Percentiles rank a stretch among this genome's conserved stretches.
These are phyloP conservation scores for Ophiostoma novo-ulmi DNA, from an alignment of 2,329 filamentous ascomycete genomes.

Conservation along the genomic window DNA sequence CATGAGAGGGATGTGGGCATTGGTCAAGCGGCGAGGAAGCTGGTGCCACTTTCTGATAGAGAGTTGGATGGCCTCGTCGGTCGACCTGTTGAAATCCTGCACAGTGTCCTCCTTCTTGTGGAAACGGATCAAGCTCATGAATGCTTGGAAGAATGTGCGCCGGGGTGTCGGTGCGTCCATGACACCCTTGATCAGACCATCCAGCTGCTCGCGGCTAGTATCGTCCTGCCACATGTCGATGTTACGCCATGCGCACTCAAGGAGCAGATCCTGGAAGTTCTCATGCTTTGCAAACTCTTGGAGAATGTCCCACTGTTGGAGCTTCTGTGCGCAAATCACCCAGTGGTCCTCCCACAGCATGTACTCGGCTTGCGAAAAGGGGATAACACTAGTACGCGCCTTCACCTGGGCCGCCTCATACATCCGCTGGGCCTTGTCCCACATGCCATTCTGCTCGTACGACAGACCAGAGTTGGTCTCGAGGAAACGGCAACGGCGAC, in stretches of 20 bases:
- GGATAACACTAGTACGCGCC: slow-evolving; percentile 88
- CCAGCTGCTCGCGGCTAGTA: slow-evolving; percentile 81
- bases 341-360: slow-evolving; percentile 99
- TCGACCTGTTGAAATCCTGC: slow-evolving; percentile 80
- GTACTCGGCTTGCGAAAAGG: slow-evolving; percentile 94
- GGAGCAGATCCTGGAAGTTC: slow-evolving; percentile 90
- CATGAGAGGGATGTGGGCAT: slow-evolving; percentile 88
- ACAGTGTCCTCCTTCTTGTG: slow-evolving; percentile 80
- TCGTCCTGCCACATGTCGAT: slow-evolving; percentile 90
- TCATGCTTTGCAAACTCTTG: slow-evolving; percentile 98
- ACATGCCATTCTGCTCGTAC: slow-evolving; percentile 98
- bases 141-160: slow-evolving; percentile 94
- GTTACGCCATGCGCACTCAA: slow-evolving; percentile 93
- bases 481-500: slow-evolving; percentile 88
- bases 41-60: slow-evolving; percentile 99
- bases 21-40: slow-evolving; percentile 85
- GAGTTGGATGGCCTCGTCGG: slow-evolving; percentile 94
- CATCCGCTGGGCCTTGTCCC: slow-evolving; percentile 96
- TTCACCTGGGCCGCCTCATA: slow-evolving; percentile 98
- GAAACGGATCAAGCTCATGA: slow-evolving; percentile 92
- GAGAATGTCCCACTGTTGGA: slow-evolving; percentile 98
- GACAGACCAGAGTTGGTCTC: slow-evolving; percentile 96
- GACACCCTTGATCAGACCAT: slow-evolving; percentile 90
- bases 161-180: slow-evolving; percentile 95
- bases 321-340: slow-evolving; percentile 93